phyloP scores from a whole-genome alignment of 164 flowering plant species.

The Protea cynaroides region DNA sequence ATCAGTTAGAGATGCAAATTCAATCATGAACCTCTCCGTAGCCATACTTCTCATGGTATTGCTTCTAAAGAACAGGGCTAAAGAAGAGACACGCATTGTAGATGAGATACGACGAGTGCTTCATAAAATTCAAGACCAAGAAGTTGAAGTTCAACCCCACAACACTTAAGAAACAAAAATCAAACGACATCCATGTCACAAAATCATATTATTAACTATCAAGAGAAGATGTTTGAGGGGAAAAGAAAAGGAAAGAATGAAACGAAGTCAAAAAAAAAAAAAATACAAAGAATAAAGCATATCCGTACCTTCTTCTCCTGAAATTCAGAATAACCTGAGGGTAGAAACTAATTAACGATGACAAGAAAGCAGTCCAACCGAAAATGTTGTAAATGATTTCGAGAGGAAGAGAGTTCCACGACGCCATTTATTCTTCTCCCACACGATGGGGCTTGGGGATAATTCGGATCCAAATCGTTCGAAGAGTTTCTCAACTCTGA shows the following conservation, averaged over 20 bases:
- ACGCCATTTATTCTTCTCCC: slow-evolving; percentile 38
- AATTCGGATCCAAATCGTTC: too few species aligned
- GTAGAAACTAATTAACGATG: slow-evolving; percentile 90
- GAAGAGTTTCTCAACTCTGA: too few species aligned
- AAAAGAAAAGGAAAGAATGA: not conserved
- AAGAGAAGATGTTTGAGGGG: not conserved
- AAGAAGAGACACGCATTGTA: slow-evolving; percentile 84
- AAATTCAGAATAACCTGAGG: slow-evolving; percentile 83
- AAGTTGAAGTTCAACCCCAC: slow-evolving; percentile 91
- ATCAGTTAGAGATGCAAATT: not conserved
- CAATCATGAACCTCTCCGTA: slow-evolving; percentile 37
- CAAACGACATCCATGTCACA: slow-evolving; percentile 1
- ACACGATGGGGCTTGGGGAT: not conserved
- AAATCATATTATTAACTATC: not conserved
- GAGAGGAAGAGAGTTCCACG: slow-evolving; percentile 66
- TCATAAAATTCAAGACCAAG: slow-evolving; percentile 71
- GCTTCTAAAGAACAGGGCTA: slow-evolving; percentile 64
- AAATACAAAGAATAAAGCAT: not conserved
- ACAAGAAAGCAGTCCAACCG: slow-evolving; percentile 77
- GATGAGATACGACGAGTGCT: slow-evolving; percentile 74
- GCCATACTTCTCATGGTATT: slow-evolving; percentile 68
- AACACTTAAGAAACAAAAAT: slow-evolving; percentile 42
- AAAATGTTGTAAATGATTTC: slow-evolving; percentile 53
- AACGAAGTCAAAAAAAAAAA: too few species aligned
- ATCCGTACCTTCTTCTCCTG: slow-evolving; percentile 60